These are phyloP conservation scores for Cercospora zeae-maydis DNA, from an alignment of 2,329 filamentous ascomycete species.

Conservation along the genomic window DNA sequence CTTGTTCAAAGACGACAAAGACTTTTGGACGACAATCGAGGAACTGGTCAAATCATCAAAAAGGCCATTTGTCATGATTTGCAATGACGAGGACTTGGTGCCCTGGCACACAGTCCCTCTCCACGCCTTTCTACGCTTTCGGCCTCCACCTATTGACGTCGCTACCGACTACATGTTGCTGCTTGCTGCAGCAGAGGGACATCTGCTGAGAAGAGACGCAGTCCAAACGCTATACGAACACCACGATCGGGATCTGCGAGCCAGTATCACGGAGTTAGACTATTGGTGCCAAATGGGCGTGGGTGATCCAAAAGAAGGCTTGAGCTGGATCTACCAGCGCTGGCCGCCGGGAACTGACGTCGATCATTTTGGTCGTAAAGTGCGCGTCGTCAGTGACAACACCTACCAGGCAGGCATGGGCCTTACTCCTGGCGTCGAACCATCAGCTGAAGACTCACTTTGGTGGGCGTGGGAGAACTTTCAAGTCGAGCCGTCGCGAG, in stretches of 20 bases:
- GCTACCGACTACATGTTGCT: constrained; percentile 78
- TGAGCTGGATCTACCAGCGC: constrained; percentile 82
- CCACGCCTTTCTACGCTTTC: constrained; percentile 79
- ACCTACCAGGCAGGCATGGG: constrained; percentile 80
- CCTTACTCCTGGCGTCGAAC: constrained; percentile 49
- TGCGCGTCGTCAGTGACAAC: constrained; percentile 75
- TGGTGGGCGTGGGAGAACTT: constrained; percentile 66
- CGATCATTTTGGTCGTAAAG: constrained; percentile 62
- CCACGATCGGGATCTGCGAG: constrained; percentile 70
- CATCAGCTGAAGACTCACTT: constrained; percentile 60
- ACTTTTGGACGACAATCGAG: constrained; percentile 84
- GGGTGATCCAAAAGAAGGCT: constrained; percentile 79
- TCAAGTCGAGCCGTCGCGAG: constrained; percentile 45
- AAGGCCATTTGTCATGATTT: constrained; percentile 90
- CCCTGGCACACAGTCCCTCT: constrained; percentile 71
- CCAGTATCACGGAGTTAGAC: constrained; percentile 76
- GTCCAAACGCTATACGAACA: constrained; percentile 67
- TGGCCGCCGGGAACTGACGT: constrained; percentile 70
- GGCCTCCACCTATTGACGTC: constrained; percentile 60
- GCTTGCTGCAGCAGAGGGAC: constrained; percentile 83
- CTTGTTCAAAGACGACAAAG: constrained; percentile 90
- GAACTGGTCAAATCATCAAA: constrained; percentile 78
- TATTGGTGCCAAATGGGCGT: constrained; percentile 98
- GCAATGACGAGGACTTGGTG: constrained; percentile 83
- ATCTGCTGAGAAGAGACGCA: constrained; percentile 66